Conservation (phyloP, 2,329 filamentous ascomycete genomes). For the Teratosphaeria gauchensis region DNA sequence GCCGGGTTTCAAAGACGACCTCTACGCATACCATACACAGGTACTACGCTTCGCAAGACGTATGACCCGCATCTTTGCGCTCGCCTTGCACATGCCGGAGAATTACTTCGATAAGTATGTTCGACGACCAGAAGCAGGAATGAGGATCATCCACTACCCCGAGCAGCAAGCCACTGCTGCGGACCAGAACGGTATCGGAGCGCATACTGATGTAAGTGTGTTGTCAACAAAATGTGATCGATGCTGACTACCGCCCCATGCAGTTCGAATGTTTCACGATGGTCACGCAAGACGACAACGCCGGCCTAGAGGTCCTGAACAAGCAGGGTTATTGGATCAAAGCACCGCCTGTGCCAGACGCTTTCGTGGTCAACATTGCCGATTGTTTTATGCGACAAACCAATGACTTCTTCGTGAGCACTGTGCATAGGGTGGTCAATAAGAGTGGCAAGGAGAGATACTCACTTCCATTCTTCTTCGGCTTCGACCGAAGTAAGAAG, state of each 20-base stretch:
- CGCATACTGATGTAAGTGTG: conserved; percentile 17
- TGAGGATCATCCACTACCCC: conserved; percentile 37
- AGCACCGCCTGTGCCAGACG: conserved; percentile 33
- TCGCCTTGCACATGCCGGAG: conserved; percentile 33
- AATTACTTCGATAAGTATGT: conserved; percentile 30
- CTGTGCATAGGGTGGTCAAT: conserved; percentile 9
- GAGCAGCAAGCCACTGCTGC: conserved; percentile 10
- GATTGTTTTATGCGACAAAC: conserved; percentile 41
- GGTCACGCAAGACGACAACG: conserved; percentile 34
- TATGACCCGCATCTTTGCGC: conserved; percentile 32
- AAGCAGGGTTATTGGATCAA: conserved; percentile 33
- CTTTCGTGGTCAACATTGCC: conserved; percentile 42
- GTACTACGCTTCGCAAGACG: conserved; percentile 30
- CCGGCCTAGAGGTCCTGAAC: conserved; percentile 32
- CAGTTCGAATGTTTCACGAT: conserved; percentile 39
- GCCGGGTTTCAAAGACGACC: conserved; percentile 29
- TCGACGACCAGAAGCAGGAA: conserved; percentile 27
- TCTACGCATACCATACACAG: conserved; percentile 28
- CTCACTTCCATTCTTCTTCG: conserved; percentile 29
- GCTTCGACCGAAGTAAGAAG: conserved; percentile 18
- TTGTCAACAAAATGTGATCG: neutral
- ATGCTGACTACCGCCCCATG: conserved; percentile 20
- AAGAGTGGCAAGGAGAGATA: conserved; percentile 7
- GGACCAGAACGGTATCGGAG: conserved; percentile 29
- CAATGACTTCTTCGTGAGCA: conserved; percentile 26